Base-by-base conservation (phyloP, 345 rosid species). In the Nasturtium officinale region DNA sequence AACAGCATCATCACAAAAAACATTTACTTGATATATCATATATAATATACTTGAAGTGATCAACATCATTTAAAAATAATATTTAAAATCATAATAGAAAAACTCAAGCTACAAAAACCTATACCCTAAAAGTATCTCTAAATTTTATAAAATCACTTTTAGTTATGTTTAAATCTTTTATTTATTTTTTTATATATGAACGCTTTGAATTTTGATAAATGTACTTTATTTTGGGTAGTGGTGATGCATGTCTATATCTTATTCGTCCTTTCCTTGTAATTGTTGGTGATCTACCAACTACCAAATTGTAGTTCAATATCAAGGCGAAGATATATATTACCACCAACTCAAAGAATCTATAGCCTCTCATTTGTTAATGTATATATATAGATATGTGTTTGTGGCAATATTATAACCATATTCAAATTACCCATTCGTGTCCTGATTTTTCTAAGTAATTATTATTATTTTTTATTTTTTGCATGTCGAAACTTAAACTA, bases 241-340 rank as follows among this genome's bases (percentile, higher is more conserved):
- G n/a, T 37, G 40, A 37, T 29, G 42, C 35, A 28, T 61, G 48
- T 56, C 32, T 69, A 13, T 43, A 69, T 43, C 73, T 69, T 56
- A 56, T 55, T 26, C 62, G 23, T 6, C 42, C 10, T 38, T 21
- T 21, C 16, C 30, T 69, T 57, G 33, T 32, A 56, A 29, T 56
- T 33, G 45, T 69, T 69, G 65, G 65, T 69, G 15, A 45, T 57
- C 73, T 69, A 69, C 73, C 73, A 68, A 42, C 64, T 42, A 67
- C 60, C 62, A 67, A 67, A 16, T 18, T 56, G 54, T 30, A 42
- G 63, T 29, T 11, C 45, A 50, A 48, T 33, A 63, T 45, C 52
- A 42, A 15, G 35, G 51, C 15, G 29, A 25, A 9, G 0, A 47
- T 50, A 65, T 18, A 46, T 30, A 16, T 38, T 28, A 26, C 1